Evolutionary conservation across 2,329 filamentous ascomycete genomes (phyloP), one percentile per base, ranked within the genome.

Genomic region (Furcasterigmium furcatum): DNA sequence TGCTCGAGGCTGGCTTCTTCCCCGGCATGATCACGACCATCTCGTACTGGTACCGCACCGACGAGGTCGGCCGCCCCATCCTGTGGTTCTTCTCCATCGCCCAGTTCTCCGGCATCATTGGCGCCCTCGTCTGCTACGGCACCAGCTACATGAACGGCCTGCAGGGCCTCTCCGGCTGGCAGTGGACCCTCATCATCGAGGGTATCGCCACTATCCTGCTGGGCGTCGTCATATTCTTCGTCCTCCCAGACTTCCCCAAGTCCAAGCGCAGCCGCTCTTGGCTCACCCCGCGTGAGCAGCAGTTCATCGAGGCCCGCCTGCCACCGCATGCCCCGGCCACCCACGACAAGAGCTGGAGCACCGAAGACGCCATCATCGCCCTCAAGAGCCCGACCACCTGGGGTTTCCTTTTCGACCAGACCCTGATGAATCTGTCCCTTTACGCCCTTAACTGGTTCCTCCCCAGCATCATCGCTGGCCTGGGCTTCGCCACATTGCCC

Each of bases 61-160:
- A 67, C 50, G 63, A 66, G 52, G 50, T 69, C 30, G 53, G 61
- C 30, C 51, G 63, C 20, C 60, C 68, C 36, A 60, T 73, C 16
- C 82, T 88, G 3, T 84, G 84, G 3, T 82, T 87, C 48, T 83
- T 90, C 24, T 67, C 69, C 43, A 66, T 71, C 46, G 67, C 73
- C 46, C 70, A 70, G 35, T 62, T 69, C 5, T 66, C 64, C 3
- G 70, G 69, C 40, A 67, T 71, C 5, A 62, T 71, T 1, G 68
- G 71, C 3, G 64, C 61, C 27, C 68, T 70, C 55, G 74, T 74
- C 41, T 57, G 69, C 3, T 70, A 71, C 3, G 61, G 71, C 5
- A 61, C 74, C 41, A 57, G 59, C 18, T 62, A 65, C 34, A 62
- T 74, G 51, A 65, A 72, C 43, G 65, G 68, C 19, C 62, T 62